Percentiles rank a stretch among this genome's conserved stretches.
Evolutionary conservation across 768 basidiomycete genomes (phyloP).

Genomic region (Phanerochaete carnosa): DNA sequence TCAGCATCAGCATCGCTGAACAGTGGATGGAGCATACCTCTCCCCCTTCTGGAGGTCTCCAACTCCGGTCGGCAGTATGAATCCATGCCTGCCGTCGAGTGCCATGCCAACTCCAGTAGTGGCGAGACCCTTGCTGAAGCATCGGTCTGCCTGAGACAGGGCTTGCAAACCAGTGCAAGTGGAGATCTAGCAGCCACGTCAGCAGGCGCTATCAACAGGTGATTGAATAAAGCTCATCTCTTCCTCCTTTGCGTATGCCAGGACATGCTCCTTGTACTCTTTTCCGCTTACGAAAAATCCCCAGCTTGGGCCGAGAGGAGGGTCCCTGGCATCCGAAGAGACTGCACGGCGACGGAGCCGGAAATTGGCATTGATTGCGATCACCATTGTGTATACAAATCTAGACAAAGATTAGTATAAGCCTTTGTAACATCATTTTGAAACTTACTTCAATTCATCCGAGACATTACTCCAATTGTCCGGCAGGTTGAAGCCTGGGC

Average conservation of each 20-base stretch:
- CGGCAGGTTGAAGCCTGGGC: conserved; percentile 18
- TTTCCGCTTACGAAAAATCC: conserved; percentile 24
- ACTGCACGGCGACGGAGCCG: conserved; percentile 20
- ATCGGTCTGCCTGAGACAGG: not conserved
- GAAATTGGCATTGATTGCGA: conserved; percentile 30
- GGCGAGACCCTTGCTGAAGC: not conserved
- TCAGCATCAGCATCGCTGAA: not conserved
- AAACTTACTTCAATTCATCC: conserved; percentile 11
- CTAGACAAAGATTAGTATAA: conserved; percentile 9
- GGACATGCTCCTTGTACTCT: conserved; percentile 20
- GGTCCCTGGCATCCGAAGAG: conserved; percentile 13
- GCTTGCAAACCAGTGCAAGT: not conserved
- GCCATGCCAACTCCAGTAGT: conserved; percentile 2
- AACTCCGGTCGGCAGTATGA: conserved; percentile 17
- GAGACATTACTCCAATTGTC: conserved; percentile 14
- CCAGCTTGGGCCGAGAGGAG: conserved; percentile 23
- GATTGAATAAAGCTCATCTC: conserved; percentile 18
- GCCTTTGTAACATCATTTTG: not conserved
- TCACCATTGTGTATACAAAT: conserved; percentile 22
- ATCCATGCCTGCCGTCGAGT: conserved; percentile 19
- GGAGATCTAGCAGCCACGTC: not conserved
- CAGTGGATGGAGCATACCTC: conserved; percentile 11
- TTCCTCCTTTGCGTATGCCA: conserved; percentile 4
- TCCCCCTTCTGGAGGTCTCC: conserved; percentile 27
- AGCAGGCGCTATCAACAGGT: conserved; percentile 4